Evolutionary conservation across 371 early-diverging fungal genomes (phyloP).

Genomic region (Phascolomyces articulosus): DNA sequence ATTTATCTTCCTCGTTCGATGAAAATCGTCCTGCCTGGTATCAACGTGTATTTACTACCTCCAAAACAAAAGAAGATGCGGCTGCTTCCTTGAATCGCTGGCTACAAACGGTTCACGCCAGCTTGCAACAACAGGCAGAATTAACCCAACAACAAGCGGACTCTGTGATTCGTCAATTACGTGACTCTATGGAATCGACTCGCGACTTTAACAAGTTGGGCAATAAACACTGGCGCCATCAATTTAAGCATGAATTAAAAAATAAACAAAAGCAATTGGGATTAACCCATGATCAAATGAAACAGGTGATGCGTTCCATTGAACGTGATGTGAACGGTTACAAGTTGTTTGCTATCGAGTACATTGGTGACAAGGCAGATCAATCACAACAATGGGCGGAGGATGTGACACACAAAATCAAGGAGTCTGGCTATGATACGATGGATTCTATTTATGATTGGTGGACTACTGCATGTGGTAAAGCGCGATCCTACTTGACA

Average conservation of each 20-base stretch:
- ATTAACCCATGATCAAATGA: slow-evolving; percentile 33
- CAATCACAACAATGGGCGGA: slow-evolving; percentile 27
- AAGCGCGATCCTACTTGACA: not conserved
- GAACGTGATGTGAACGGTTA: slow-evolving; percentile 40
- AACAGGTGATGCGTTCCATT: slow-evolving; percentile 24
- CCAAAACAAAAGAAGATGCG: slow-evolving; percentile 20
- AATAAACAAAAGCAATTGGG: slow-evolving; percentile 23
- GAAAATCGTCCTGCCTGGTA: slow-evolving; percentile 30
- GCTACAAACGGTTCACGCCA: slow-evolving; percentile 28
- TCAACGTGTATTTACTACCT: slow-evolving; percentile 31
- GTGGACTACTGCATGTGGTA: not conserved
- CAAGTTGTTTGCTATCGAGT: slow-evolving; percentile 53
- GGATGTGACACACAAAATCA: slow-evolving; percentile 10
- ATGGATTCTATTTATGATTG: slow-evolving; percentile 12
- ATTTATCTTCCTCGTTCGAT: slow-evolving; percentile 29
- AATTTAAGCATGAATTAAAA: slow-evolving; percentile 30
- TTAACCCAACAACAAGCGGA: slow-evolving; percentile 38
- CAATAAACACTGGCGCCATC: slow-evolving; percentile 36
- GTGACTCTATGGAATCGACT: slow-evolving; percentile 27
- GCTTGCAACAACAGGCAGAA: slow-evolving; percentile 28
- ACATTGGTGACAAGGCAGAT: slow-evolving; percentile 31
- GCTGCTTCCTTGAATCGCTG: slow-evolving; percentile 31
- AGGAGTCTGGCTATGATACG: slow-evolving; percentile 6
- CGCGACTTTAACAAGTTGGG: slow-evolving; percentile 32
- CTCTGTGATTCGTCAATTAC: slow-evolving; percentile 22